phyloP scores from a whole-genome alignment of 306 rosid species.

The Sindora glabra region DNA sequence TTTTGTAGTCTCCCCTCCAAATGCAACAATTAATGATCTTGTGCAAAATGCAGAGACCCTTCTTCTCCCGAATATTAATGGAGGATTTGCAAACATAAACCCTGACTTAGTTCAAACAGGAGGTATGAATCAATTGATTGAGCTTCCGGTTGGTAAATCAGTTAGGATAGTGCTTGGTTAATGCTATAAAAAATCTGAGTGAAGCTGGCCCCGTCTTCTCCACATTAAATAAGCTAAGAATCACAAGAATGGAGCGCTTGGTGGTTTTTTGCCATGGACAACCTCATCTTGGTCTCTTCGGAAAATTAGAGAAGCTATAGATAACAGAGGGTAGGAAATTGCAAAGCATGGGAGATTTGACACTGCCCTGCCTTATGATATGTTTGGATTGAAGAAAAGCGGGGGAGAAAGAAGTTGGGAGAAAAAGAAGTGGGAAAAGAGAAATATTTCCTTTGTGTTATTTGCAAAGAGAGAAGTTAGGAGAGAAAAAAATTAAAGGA shows the following conservation, averaged over 20 bases:
- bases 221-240: background rate
- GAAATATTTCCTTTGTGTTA: too few relatives aligned
- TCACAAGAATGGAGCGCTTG: background rate
- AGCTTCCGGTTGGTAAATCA: background rate
- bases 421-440: too few relatives aligned
- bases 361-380: too few relatives aligned
- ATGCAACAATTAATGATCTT: background rate
- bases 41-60: background rate
- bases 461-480: too few relatives aligned
- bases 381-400: too few relatives aligned
- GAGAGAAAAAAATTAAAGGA: too few relatives aligned
- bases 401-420: too few relatives aligned
- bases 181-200: background rate
- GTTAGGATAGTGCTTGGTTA: background rate
- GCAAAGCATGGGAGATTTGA: too few relatives aligned
- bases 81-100: background rate
- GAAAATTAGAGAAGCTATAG: background rate
- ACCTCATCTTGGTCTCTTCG: too few relatives aligned
- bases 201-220: background rate
- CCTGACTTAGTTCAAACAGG: background rate
- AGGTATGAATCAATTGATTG: background rate
- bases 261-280: background rate
- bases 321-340: too few relatives aligned
- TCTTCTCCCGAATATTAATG: background rate
- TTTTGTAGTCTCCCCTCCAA: background rate